phyloP scores from a whole-genome alignment of 148 eudicot genomes.

The Salicornia ramosissima region DNA sequence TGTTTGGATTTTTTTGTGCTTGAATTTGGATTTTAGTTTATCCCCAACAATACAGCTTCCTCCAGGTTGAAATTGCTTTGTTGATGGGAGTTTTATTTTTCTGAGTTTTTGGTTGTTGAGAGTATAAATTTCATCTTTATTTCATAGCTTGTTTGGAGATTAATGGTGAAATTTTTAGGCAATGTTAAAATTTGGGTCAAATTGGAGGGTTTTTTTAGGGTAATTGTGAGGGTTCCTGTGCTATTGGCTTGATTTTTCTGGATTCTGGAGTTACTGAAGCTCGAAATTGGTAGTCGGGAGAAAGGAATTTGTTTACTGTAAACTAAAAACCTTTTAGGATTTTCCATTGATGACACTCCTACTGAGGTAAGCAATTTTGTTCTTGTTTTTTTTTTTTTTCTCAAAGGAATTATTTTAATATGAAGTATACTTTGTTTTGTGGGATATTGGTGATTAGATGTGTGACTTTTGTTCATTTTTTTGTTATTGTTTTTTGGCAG shows the following conservation, averaged over 20 bases:
- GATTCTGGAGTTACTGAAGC: conserved; percentile 3
- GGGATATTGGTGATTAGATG: conserved; percentile 9
- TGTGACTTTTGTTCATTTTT: conserved; percentile 1
- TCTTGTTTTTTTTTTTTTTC: neutral
- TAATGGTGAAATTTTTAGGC: conserved; percentile 21
- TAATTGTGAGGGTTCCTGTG: conserved; percentile 7
- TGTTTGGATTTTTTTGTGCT: conserved; percentile 2
- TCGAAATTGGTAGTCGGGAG: neutral
- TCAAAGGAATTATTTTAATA: neutral
- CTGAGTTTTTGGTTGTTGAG: neutral
- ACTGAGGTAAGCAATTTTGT: conserved; percentile 15
- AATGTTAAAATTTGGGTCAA: conserved; percentile 13
- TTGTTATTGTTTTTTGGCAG: conserved; percentile 14
- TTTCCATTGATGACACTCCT: conserved; percentile 19
- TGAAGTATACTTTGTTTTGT: neutral
- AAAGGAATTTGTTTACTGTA: conserved; percentile 2
- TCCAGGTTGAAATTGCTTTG: neutral
- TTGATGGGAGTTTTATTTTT: neutral
- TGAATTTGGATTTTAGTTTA: conserved; percentile 10
- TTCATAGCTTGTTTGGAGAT: neutral
- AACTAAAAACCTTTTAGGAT: neutral
- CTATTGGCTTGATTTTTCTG: neutral
- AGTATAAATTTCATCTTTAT: neutral
- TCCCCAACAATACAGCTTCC: neutral
- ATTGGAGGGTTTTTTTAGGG: conserved; percentile 3